A percentile compares a stretch with the other conserved stretches of the same genome.
These are phyloP conservation scores for Begonia masoniana DNA, from an alignment of 306 rosid species.

Conservation along the genomic window DNA sequence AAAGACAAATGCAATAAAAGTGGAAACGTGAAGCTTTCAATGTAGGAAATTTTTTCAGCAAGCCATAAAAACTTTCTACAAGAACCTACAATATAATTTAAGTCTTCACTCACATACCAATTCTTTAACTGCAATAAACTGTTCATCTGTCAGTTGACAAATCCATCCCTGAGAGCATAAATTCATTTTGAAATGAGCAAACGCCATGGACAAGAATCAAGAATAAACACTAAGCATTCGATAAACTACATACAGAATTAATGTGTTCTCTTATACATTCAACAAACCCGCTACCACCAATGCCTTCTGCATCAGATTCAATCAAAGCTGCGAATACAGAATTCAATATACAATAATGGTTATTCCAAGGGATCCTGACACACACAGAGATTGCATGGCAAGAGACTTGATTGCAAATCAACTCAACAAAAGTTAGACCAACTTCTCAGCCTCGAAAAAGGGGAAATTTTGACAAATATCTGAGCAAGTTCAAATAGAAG, in stretches of 20 bases:
- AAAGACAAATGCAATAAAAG: no score
- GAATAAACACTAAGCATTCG: conserved; percentile 4
- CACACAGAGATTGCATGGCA: no score
- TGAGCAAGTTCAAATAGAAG: neutral
- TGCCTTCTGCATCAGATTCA: conserved; percentile 99
- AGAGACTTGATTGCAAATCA: no score
- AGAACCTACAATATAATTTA: neutral
- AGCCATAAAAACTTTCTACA: neutral
- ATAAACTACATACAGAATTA: conserved; percentile 60
- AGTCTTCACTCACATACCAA: conserved; percentile 35
- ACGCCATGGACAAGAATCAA: conserved; percentile 3
- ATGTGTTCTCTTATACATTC: conserved; percentile 98
- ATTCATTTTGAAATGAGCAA: conserved; percentile 16
- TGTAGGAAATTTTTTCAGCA: neutral
- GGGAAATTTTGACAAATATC: no score
- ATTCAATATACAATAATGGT: neutral
- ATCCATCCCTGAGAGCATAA: conserved; percentile 70
- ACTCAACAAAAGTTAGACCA: no score
- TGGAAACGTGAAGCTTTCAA: no score
- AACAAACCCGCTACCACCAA: conserved; percentile 95
- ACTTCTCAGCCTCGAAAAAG: no score
- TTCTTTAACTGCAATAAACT: conserved; percentile 96
- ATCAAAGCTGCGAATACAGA: conserved; percentile 71
- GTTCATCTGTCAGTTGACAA: conserved; percentile 91
- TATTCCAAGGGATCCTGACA: no score